Base-by-base conservation (phyloP, 208 protist species). In the Leishmania guyanensis region DNA sequence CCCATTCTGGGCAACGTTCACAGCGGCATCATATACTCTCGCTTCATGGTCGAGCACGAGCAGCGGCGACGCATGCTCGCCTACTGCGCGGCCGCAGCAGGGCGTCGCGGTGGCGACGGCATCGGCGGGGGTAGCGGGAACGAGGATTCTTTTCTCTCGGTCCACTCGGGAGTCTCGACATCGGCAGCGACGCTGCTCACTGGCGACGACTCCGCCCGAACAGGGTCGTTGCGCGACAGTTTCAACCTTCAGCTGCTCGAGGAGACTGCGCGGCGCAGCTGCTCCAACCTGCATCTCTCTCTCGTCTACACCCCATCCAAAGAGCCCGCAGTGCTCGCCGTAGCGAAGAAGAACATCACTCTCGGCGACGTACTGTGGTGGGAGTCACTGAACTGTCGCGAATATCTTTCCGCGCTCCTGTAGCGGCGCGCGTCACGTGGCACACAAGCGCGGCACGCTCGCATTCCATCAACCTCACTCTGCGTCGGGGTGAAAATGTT, bases 31-130 rank as follows among this genome's bases (percentile, higher is more conserved):
- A 76, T 81, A 46, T 72, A 86, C 82, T 77, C 86, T 43, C 86
- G 86, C 65, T 89, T 89, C 66, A 86, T 86, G 79, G 70, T 86
- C 22, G 86, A 89, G 68, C 82, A 89, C 73, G 82, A 82, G 70
- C 75, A 84, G 70, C 82, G 78, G 69, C 73, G 81, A 12, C 74
- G 80, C 69, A 85, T 84, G 80, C 60, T 84, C 53, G 85, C 80
- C 53, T 78, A 75, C 82, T 81, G 77, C 77, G 73, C 82, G 0
- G 82, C 82, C 2, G 78, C 82, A 33, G 78, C 82, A 20, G 65
- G 60, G 3, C 39, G 72, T 46, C 78, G 78, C 29, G 69, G 72
- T 54, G 75, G 65, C 36, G 79, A 79, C n/a, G 77, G 48, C 10
- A 29, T 3, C 26, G 60, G 51, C 75, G 43, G 66, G 5, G 60